Percentiles rank a stretch among this genome's conserved stretches.
phyloP scores from a whole-genome alignment of 2,329 filamentous ascomycete genomes.

The Neonectria sp. region DNA sequence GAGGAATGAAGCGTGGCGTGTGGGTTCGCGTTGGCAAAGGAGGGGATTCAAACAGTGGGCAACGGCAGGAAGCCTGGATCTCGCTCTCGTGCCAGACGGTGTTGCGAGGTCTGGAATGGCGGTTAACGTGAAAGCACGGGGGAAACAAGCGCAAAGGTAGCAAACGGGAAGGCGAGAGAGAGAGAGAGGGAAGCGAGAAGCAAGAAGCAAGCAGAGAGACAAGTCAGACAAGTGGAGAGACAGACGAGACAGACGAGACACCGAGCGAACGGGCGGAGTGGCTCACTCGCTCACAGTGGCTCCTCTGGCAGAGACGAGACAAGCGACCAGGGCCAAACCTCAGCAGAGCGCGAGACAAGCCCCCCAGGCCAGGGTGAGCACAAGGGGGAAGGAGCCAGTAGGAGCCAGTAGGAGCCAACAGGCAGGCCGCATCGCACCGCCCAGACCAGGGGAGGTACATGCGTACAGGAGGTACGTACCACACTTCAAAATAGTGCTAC shows the following conservation, averaged over 20 bases:
- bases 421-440: constrained; percentile 21
- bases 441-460: constrained; percentile 18
- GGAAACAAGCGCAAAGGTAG: constrained; percentile 42
- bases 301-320: constrained; percentile 32
- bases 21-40: constrained; percentile 39
- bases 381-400: constrained; percentile 22
- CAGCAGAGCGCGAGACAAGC: constrained; percentile 28
- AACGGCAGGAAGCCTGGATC: constrained; percentile 42
- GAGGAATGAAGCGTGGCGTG: constrained; percentile 37
- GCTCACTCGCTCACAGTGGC: constrained; percentile 25
- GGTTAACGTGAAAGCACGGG: constrained; percentile 33
- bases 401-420: neutral
- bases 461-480: constrained; percentile 11
- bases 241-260: constrained; percentile 21
- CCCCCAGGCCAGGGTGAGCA: constrained; percentile 17
- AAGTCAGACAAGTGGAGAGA: constrained; percentile 23
- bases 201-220: constrained; percentile 32
- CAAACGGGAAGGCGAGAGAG: constrained; percentile 27
- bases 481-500: neutral
- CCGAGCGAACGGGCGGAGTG: constrained; percentile 11
- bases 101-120: constrained; percentile 51
- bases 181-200: constrained; percentile 31
- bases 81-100: constrained; percentile 53
- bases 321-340: constrained; percentile 23
- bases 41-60: constrained; percentile 35